Base-by-base conservation (phyloP, 2,329 filamentous ascomycete genomes). In the Ophiocordyceps camponoti-saundersi region DNA sequence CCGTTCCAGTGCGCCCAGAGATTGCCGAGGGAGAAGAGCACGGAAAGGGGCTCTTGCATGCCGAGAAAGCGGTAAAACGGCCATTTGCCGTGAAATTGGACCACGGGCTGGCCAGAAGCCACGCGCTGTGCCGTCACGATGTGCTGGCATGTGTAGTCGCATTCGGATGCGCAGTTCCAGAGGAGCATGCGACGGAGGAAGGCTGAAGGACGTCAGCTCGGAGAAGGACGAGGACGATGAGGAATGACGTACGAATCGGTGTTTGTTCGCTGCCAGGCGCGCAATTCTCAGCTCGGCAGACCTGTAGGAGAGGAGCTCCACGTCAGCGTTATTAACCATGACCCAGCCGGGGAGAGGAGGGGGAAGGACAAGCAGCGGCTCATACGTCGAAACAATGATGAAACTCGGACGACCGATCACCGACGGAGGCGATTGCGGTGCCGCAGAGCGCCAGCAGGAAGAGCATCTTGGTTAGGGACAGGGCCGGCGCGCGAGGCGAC, bases 71-170 rank as follows among this genome's bases (percentile, higher is more conserved):
- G 85, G 63, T 81, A 72, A 67, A 98, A 98, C 39, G 92, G 92
- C 92, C 92, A 98, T 75, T 98, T 98, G 30, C 92, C 92, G 68
- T 98, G 88, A 71, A 89, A 98, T 67, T 98, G 92, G 48, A 90
- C 81, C 45, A 95, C 65, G 12, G 80, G 75, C 29, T 78, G 75
- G 50, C 78, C 74, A 51, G 75, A 69, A 23, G 75, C 68, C 53
- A 88, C 66, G 52, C 90, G 86, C 49, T 68, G 67, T 55, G 77
- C 66, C 48, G 92, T 96, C 50, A 93, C 73, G 61, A 95, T 82
- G 71, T 94, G 90, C 64, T 98, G 92, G 71, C 92, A 98, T 50
- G 85, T 82, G 70, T 98, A 94, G 71, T 98, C 89, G 78, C 92
- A 98, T 75, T 98, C 90, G 59, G 84, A 73, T 51, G 84, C 77